Evolutionary conservation across 2,329 filamentous ascomycete genomes (phyloP).

Genomic region (Ophiostoma sp.): DNA sequence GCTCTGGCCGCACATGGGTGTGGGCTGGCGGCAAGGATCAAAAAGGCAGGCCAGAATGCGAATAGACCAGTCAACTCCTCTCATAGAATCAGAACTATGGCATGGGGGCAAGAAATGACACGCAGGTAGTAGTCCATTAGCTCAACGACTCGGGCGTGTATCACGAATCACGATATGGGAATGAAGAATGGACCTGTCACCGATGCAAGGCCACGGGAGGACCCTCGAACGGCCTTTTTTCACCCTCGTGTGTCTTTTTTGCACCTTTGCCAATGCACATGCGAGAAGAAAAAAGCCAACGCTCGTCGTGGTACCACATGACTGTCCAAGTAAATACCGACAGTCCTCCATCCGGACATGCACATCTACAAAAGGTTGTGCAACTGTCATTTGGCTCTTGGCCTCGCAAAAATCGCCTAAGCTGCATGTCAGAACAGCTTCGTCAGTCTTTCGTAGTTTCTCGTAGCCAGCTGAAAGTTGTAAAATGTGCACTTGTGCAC

Average conservation of each 20-base stretch:
- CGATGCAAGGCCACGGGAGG: neutral
- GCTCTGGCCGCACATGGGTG: slow-evolving; percentile 12
- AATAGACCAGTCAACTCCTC: neutral
- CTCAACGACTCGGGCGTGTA: neutral
- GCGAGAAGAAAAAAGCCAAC: neutral
- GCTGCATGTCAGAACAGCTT: neutral
- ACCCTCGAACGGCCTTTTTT: neutral
- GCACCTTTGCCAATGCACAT: neutral
- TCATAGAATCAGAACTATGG: neutral
- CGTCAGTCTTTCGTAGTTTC: neutral
- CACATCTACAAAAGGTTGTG: neutral
- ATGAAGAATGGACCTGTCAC: neutral
- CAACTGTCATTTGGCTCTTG: neutral
- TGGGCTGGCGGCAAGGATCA: slow-evolving; percentile 7
- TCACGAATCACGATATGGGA: slow-evolving; percentile 9
- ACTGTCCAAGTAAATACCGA: neutral
- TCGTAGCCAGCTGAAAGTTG: neutral
- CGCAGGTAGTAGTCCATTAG: neutral
- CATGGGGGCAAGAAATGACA: neutral
- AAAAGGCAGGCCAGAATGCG: neutral
- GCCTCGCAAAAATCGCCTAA: neutral
- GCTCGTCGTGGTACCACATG: neutral
- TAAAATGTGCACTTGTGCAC: neutral
- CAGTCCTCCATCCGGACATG: neutral
- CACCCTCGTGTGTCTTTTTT: too few species aligned